Evolutionary conservation across 768 basidiomycete genomes (phyloP).

Genomic region (Termitomyces sp.): DNA sequence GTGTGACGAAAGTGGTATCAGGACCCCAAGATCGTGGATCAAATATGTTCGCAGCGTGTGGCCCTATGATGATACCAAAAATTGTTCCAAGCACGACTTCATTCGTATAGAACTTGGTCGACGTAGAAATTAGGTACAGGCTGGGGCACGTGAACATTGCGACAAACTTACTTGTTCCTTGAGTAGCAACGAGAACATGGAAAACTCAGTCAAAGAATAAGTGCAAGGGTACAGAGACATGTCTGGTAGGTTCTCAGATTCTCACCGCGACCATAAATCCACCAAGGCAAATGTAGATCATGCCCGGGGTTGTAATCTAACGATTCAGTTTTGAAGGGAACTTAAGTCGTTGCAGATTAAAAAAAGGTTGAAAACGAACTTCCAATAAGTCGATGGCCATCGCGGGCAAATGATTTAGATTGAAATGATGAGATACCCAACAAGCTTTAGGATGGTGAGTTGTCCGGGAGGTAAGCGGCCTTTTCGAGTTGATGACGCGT

Average conservation of each 20-base stretch:
- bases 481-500: too few species aligned
- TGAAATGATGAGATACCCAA: too few species aligned
- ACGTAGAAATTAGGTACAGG: background rate
- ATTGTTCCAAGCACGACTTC: constrained; percentile 91
- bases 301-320: constrained; percentile 46
- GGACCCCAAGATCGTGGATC: constrained; percentile 72
- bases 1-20: constrained; percentile 49
- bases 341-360: constrained; percentile 19
- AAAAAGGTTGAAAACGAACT: constrained; percentile 22
- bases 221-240: background rate
- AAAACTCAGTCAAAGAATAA: constrained; percentile 50
- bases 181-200: constrained; percentile 75
- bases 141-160: background rate
- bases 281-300: constrained; percentile 64
- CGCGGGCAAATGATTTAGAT: too few species aligned
- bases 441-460: too few species aligned
- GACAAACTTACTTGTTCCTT: constrained; percentile 63
- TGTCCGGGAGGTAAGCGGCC: too few species aligned
- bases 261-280: constrained; percentile 31
- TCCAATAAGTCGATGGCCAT: constrained; percentile 22
- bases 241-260: background rate
- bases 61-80: constrained; percentile 65
- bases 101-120: constrained; percentile 71
- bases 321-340: constrained; percentile 28
- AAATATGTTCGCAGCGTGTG: constrained; percentile 67